Evolutionary conservation across 257 asterid genomes (phyloP), one percentile per base, ranked within the genome.

Genomic region (Nicotiana attenuata): DNA sequence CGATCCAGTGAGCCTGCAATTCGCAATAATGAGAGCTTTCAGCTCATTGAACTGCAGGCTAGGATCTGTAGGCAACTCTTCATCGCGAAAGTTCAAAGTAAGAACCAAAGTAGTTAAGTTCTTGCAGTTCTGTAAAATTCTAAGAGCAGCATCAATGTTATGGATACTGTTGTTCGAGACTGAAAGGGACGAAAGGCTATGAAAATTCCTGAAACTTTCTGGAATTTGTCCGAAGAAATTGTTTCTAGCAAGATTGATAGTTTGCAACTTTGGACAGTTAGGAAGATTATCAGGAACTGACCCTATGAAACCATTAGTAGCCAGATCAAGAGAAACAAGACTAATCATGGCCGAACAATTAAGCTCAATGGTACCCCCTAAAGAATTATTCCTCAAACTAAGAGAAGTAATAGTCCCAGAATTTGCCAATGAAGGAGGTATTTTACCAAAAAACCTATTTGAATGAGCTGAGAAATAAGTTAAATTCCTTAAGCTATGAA

Each of bases 271-370:
- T 10, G 83, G 86, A 77, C 97, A 94, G 24, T 81, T 17, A 52
- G 97, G 91, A 17, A 94, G 93, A 69, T 85, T 89, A 3, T 80
- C 89, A 11, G 98, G 97, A 80, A 94, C 88, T 5, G 75, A 20
- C 60, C 97, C 98, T 29, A 14, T 84, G 67, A 94, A 94, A 38
- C 8, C 81, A 78, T 94, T 94, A 13, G 92, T 86, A 26, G 91
- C 97, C 84, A 94, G 78, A 84, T 92, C 91, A 77, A 94, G 97
- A 3, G 95, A 90, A 78, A 75, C 91, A 26, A 94, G 97, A 86
- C 84, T 91, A 76, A 85, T 82, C 98, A 94, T 90, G 3, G 94
- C 91, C 10, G 93, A 80, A 78, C 98, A 94, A 64, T 94, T 94
- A 78, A 94, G 88, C 60, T 86, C 86, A 76, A 94, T 88, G 45